Base-by-base conservation (phyloP, 2,329 filamentous ascomycete genomes). In the Aspergillus glaucus region DNA sequence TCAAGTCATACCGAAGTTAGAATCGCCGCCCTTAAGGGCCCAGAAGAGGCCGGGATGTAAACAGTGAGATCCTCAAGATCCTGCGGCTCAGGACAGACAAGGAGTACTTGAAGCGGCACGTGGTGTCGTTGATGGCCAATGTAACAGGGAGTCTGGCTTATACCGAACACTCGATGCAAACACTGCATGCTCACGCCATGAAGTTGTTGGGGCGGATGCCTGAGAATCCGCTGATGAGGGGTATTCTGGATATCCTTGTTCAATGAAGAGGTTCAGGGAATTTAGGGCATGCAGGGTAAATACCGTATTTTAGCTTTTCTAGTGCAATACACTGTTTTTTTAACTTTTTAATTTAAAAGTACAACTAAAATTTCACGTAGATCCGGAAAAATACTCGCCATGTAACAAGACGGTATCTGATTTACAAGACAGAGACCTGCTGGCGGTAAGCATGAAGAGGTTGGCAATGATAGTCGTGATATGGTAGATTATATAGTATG, bases 121-220 rank as follows among this genome's bases (percentile, higher is more conserved):
- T 92, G 3, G 84, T 95, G 12, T 75, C 76, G 37, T 93, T 93
- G 65, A 92, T 96, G 86, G 84, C 94, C 66, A 75, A 79, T 51
- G 32, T 34, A n/a, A 92, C 86, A 2, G 88, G 89, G 32, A 93
- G 85, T 63, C 95, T 96, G 63, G 83, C 85, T 45, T 95, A 96
- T 65, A 41, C 37, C 15, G 15, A 21, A 19, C 7, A 41, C 9
- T 6, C 19, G 7, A 41, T 41, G 15, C 37, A 41, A 12, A 10
- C 15, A 21, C 37, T 41, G 19, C 37, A 41, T 19, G 6, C 19
- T 17, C 7, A 41, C 7, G 37, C 37, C n/a, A 21, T 41, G 37
- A 17, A 41, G 15, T 15, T 41, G 15, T 15, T 41, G n/a, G 15
- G 15, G 17, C n/a, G 4, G n/a, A 41, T 41, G 14, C 15, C 15